Evolutionary conservation across 805 yeast species (phyloP).

Genomic region (Ogataea methanolica): DNA sequence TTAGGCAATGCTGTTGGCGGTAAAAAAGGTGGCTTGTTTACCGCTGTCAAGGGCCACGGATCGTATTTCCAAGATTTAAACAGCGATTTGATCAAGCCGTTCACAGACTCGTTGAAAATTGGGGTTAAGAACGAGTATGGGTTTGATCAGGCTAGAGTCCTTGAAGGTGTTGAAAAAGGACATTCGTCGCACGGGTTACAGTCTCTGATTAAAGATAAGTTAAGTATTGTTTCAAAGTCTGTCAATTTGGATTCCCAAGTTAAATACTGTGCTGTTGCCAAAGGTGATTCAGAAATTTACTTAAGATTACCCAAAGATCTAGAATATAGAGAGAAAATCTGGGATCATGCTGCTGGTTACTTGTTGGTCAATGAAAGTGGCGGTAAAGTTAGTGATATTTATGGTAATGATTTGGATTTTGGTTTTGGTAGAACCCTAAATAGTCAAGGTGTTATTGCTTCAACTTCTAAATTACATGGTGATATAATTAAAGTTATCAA

Average conservation of each 20-base stretch:
- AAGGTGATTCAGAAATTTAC: slow-evolving; percentile 91
- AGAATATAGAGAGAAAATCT: slow-evolving; percentile 84
- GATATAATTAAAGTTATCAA: slow-evolving; percentile 47
- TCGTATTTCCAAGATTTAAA: slow-evolving; percentile 49
- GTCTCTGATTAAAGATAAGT: slow-evolving; percentile 57
- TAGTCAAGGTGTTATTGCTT: slow-evolving; percentile 93
- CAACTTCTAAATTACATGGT: slow-evolving; percentile 45
- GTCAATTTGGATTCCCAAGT: slow-evolving; percentile 93
- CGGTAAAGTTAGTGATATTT: slow-evolving; percentile 82
- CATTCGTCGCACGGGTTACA: slow-evolving; percentile 93
- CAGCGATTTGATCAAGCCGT: slow-evolving; percentile 34
- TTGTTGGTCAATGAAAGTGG: slow-evolving; percentile 85
- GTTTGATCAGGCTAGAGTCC: slow-evolving; percentile 55
- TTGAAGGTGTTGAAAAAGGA: slow-evolving; percentile 93
- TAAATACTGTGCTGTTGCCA: slow-evolving; percentile 85
- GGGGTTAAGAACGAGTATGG: slow-evolving; percentile 45
- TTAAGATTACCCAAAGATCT: slow-evolving; percentile 78
- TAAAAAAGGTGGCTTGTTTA: slow-evolving; percentile 67
- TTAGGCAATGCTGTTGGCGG: slow-evolving; percentile 19
- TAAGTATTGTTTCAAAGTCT: slow-evolving; percentile 54
- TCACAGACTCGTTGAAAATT: slow-evolving; percentile 33
- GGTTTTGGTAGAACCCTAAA: slow-evolving; percentile 77
- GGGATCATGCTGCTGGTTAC: slow-evolving; percentile 99
- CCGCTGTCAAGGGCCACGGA: slow-evolving; percentile 66
- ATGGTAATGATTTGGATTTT: slow-evolving; percentile 71